These are phyloP conservation scores for Ceratocystis eucalypticola DNA, from an alignment of 2,329 filamentous ascomycete species.

Conservation along the genomic window DNA sequence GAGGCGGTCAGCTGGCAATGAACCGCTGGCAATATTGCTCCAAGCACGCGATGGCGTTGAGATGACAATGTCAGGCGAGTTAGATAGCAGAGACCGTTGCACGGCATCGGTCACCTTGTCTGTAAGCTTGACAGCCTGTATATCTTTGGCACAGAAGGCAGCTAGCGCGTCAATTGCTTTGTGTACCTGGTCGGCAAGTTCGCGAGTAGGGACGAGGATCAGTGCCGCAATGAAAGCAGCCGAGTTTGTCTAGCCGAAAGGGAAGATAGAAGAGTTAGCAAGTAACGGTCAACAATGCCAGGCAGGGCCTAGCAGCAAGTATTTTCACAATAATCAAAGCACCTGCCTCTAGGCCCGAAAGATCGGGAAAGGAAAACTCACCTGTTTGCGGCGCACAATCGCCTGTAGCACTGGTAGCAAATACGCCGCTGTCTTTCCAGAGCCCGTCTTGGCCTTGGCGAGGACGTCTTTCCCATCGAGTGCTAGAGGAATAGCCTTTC, in stretches of 20 bases:
- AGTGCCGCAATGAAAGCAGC: conserved; percentile 54
- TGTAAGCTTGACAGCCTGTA: conserved; percentile 73
- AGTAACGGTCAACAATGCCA: background rate
- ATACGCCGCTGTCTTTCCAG: conserved; percentile 95
- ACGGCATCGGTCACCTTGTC: conserved; percentile 84
- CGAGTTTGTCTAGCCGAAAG: conserved; percentile 29
- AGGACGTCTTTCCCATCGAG: conserved; percentile 80
- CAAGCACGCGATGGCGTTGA: conserved; percentile 79
- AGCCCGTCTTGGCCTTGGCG: conserved; percentile 86
- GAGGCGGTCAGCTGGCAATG: conserved; percentile 57
- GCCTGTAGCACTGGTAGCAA: conserved; percentile 75
- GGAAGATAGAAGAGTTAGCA: conserved; percentile 16
- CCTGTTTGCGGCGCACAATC: conserved; percentile 65
- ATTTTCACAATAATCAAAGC: too few relatives aligned
- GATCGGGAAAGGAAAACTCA: conserved; percentile 25
- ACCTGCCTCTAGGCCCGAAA: background rate
- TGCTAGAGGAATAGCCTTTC: conserved; percentile 73
- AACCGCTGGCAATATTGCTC: conserved; percentile 51
- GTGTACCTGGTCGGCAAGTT: conserved; percentile 82
- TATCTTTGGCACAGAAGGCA: conserved; percentile 70
- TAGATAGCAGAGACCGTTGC: conserved; percentile 71
- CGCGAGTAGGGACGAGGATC: conserved; percentile 84
- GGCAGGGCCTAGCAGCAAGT: background rate
- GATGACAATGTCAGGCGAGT: conserved; percentile 76
- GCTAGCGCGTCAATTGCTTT: conserved; percentile 65